These are phyloP conservation scores for Wickerhamiella kurtzmanii DNA, from an alignment of 805 yeast genomes.

Conservation along the genomic window DNA sequence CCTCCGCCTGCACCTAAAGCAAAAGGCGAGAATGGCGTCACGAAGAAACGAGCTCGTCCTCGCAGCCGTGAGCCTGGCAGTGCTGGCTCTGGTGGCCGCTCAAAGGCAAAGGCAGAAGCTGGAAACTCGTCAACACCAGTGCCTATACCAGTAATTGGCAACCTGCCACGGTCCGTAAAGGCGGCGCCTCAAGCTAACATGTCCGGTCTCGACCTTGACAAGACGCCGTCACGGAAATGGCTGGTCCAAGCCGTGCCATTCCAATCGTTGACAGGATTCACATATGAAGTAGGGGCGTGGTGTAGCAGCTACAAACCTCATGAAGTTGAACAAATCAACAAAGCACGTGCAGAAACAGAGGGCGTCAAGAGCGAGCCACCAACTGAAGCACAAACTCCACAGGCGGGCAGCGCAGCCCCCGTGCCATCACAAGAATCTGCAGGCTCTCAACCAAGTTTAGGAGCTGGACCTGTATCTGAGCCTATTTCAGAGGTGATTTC, in stretches of 20 bases:
- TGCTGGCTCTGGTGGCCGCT: background rate
- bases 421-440: too few species aligned
- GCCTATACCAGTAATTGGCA: constrained; percentile 9
- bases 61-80: constrained; percentile 1
- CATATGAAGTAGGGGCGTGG: constrained; percentile 29
- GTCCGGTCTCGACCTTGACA: constrained; percentile 30
- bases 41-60: constrained; percentile 4
- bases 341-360: too few species aligned
- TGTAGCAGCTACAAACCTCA: constrained; percentile 22
- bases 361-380: constrained; percentile 3
- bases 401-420: background rate
- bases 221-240: constrained; percentile 35
- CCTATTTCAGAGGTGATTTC: background rate
- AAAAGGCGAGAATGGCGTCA: background rate
- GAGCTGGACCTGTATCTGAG: too few species aligned
- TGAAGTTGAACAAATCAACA: constrained; percentile 5
- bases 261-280: constrained; percentile 35
- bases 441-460: too few species aligned
- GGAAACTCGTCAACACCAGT: constrained; percentile 8
- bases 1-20: constrained; percentile 1
- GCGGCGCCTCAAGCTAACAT: constrained; percentile 24
- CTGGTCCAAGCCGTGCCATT: constrained; percentile 27
- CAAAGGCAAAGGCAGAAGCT: constrained; percentile 1
- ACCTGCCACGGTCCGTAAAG: constrained; percentile 15
- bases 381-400: background rate